Base-by-base conservation (phyloP, 306 rosid genomes). In the Amphicarpaea edgeworthii region DNA sequence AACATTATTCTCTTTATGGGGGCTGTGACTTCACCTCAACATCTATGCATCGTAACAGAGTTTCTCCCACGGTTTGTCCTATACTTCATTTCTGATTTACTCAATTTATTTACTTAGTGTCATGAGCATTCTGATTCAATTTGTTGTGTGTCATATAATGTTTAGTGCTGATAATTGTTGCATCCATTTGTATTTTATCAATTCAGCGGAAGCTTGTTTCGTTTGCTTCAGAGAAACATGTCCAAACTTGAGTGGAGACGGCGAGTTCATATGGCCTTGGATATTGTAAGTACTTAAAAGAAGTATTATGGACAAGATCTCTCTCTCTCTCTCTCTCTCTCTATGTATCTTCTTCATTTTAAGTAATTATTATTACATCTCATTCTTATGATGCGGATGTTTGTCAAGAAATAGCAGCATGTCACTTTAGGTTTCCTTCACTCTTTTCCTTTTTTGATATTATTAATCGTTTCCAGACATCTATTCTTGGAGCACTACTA, bases 1-100 rank as follows among this genome's bases (percentile, higher is more conserved):
- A 96, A 96, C 53, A 83, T 96, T 83, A 83, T 96, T 72, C 96
- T 96, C 70, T 96, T 96, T 66, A 96, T 96, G 99, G 99, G 99
- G 77, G 99, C 97, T 45, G 99, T 96, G 79, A 89, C 99, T 80
- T 96, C 99, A 51, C 88, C 96, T 60, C 86, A 89, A 45, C 98
- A 85, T 80, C 93, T 93, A 70, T 89, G 98, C 89, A 96, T 96
- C 1, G 96, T 93, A 40, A 90, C 99, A 7, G 99, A 96, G 86
- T 96, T 90, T 78, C 93, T 96, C 84, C 98, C 98, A 76, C 98
- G 99, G 99, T 96, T 28, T 53, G 90, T 83, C 80, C 73, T 67
- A 42, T 79, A 67, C 58, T 46, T 38, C 20, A 40, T 70, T 77
- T 77, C 58, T 77, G 47, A 75, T 16, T 47, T 55, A 8, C 34